These are phyloP conservation scores for Vanilla planifolia DNA, from an alignment of 106 monocot genomes.

Conservation along the genomic window DNA sequence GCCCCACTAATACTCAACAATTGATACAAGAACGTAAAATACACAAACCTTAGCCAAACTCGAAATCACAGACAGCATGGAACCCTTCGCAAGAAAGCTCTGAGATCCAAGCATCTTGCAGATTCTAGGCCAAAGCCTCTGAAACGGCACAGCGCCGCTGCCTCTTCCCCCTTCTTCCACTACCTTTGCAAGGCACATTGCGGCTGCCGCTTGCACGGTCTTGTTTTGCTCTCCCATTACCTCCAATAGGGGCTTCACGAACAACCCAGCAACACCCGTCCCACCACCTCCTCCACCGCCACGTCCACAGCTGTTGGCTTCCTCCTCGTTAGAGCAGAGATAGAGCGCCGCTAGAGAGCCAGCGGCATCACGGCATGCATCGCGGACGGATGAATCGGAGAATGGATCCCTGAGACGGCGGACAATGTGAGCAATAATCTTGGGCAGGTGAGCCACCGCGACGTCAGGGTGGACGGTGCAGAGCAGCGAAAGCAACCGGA, in stretches of 20 bases:
- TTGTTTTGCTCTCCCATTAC: conserved; percentile 86
- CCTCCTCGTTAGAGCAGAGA: conserved; percentile 16
- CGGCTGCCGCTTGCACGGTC: conserved; percentile 63
- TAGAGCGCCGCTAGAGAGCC: conserved; percentile 66
- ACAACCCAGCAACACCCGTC: conserved; percentile 33
- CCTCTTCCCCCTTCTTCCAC: conserved; percentile 40
- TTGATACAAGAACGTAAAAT: too few relatives aligned
- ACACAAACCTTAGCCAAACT: conserved; percentile 69
- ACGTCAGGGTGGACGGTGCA: conserved; percentile 62
- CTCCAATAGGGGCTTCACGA: conserved; percentile 85
- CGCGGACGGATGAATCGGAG: conserved; percentile 76
- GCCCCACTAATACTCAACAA: too few relatives aligned
- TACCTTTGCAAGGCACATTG: conserved; percentile 65
- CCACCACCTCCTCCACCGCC: conserved; percentile 8
- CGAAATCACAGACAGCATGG: conserved; percentile 62
- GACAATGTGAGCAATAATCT: conserved; percentile 66
- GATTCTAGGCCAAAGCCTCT: conserved; percentile 68
- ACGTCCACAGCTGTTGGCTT: conserved; percentile 4
- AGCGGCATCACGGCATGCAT: conserved; percentile 65
- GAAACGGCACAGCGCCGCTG: conserved; percentile 29
- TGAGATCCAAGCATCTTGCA: conserved; percentile 74
- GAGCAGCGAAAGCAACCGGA: conserved; percentile 60
- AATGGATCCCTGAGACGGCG: conserved; percentile 72
- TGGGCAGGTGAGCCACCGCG: conserved; percentile 56
- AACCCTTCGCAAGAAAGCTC: conserved; percentile 69